Base-by-base conservation (phyloP, 768 basidiomycete genomes). In the Heimioporus sp. region DNA sequence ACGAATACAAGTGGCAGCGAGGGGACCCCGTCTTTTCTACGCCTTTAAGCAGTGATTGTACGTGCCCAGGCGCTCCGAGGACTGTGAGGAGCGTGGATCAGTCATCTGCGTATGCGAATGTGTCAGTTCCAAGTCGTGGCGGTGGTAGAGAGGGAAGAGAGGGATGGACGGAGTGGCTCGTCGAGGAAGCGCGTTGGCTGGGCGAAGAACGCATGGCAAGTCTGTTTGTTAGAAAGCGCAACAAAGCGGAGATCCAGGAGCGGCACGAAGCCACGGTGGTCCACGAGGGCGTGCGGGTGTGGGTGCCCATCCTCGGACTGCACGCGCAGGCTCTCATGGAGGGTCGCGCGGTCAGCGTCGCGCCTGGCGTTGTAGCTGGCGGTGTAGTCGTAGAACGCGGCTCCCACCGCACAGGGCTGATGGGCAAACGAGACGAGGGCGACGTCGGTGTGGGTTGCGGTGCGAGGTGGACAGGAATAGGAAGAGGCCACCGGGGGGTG, bases 191-290 rank as follows among this genome's bases (percentile, higher is more conserved):
- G 64, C 54, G 85, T 79, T 0, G 93, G 92, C 41, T 79, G 76
- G 16, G 68, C 73, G 31, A 98, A 64, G 10, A 98, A 67, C 0
- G 90, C 89, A n/a, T 92, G 73, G 35, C 95, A 73, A 28, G 87
- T 98, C 73, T 99, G 95, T 0, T 96, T 96, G 61, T 95, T 96
- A 91, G 46, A 91, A 46, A 98, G 67, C 0, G 90, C 90, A 9
- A 98, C 76, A 4, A 90, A 65, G 0, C 95, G 96, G 6, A 96
- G 63, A 62, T 94, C 86, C n/a, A 98, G 73, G 21, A 95, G 69
- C 5, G 74, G 58, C 2, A 67, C 65, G 37, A 98, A 72, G 10
- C 78, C 77, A 65, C 97, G 76, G 43, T 5, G 21, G 21, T 24
- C 21, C 3, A 5, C 21, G 21, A 24, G 21, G 21, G 21, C 21